These are phyloP conservation scores for Venturia effusa DNA, from an alignment of 2,329 filamentous ascomycete genomes.

Conservation along the genomic window DNA sequence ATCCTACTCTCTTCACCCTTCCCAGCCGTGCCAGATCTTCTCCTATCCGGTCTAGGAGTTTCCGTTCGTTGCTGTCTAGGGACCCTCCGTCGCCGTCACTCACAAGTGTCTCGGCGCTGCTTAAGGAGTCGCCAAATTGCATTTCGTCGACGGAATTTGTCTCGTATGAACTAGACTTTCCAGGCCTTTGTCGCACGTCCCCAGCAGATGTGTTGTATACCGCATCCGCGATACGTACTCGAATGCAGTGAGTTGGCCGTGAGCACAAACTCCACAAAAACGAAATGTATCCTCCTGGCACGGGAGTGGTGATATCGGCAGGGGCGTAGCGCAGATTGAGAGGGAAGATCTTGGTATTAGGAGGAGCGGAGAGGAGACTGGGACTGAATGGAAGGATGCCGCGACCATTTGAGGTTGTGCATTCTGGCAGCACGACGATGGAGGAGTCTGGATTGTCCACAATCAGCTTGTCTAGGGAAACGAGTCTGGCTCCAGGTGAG, in stretches of 20 bases:
- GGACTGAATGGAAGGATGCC: constrained; percentile 79
- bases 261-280: constrained; percentile 85
- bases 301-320: constrained; percentile 78
- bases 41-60: constrained; percentile 64
- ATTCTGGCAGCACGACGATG: constrained; percentile 85
- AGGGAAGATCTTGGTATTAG: constrained; percentile 71
- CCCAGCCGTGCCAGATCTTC: constrained; percentile 82
- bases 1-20: constrained; percentile 75
- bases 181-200: not conserved
- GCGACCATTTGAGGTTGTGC: constrained; percentile 85
- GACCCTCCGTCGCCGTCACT: constrained; percentile 17
- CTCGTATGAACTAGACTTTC: constrained; percentile 25
- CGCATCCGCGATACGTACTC: constrained; percentile 77
- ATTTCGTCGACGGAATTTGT: constrained; percentile 38
- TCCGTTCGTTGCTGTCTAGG: constrained; percentile 48
- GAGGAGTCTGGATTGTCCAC: constrained; percentile 60
- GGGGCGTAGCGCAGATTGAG: constrained; percentile 84
- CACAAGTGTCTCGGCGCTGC: constrained; percentile 19
- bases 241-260: constrained; percentile 76
- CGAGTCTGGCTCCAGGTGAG: constrained; percentile 22
- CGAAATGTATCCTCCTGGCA: constrained; percentile 59
- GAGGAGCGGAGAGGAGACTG: constrained; percentile 56
- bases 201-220: constrained; percentile 34
- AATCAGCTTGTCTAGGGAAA: constrained; percentile 41
- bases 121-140: constrained; percentile 20